Base-by-base conservation (phyloP, 139 green algal species). In the Edaphochlamys debaryana region DNA sequence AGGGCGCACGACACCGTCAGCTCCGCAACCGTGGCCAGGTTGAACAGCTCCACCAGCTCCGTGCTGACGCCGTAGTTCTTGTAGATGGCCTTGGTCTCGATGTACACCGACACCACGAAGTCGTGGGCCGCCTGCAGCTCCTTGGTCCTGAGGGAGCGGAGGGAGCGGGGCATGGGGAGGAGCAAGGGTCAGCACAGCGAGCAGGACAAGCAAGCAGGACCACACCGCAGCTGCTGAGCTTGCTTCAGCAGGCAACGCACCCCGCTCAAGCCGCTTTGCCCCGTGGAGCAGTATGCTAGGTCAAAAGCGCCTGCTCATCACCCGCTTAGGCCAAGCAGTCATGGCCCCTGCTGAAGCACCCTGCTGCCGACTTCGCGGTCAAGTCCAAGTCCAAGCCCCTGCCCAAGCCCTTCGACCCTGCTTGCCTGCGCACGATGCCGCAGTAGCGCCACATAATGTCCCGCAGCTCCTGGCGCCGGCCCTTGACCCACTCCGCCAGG, bases 11-110 rank as follows among this genome's bases (percentile, higher is more conserved):
- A 87, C 52, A 97, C 85, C 50, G 98, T 93, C 32, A 98, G 91
- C 89, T 97, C 91, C 13, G 93, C 97, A 25, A 97, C 92, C 4
- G 90, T 95, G 2, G 94, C 89, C 67, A 99, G 82, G 91, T 98
- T 99, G 50, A 90, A 84, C 60, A 99, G 89, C 92, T 99, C 97
- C 34, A 95, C 85, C 58, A 98, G 68, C 82, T 92, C 89, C 5
- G 87, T 87, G 78, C 52, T 93, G 7, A 93, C 83, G 36, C 93
- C 94, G 50, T 93, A 92, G 60, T 76, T 77, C 69, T 91, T 71
- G 23, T 75, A 74, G 73, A 96, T 63, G 2, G 91, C 88, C 37
- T 91, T 85, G 20, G 89, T 86, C 69, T 98, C 94, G n/a, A 92
- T 67, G 23, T 90, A 86, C 37, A 97, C 34, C n/a, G 71, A 66